These are phyloP conservation scores for Neocatenulostroma microsporum DNA, from an alignment of 2,329 filamentous ascomycete species.

Conservation along the genomic window DNA sequence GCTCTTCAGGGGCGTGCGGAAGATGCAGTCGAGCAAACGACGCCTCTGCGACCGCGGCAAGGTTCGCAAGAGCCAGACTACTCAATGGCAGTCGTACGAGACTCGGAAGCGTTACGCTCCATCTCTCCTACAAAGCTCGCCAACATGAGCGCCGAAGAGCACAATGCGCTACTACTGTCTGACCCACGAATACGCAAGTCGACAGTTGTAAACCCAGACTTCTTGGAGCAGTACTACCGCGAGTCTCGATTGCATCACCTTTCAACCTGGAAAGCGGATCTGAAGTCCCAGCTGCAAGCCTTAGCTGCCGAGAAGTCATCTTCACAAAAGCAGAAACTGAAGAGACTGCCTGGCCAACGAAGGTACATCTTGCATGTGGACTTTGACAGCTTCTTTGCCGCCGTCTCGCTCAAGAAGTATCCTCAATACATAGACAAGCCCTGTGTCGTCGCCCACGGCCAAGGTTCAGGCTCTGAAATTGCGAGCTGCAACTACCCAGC, in stretches of 20 bases:
- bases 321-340: constrained; percentile 44
- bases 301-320: constrained; percentile 62
- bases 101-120: constrained; percentile 22
- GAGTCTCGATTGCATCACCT: constrained; percentile 92
- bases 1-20: neutral
- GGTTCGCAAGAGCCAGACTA: constrained; percentile 29
- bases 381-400: constrained; percentile 97
- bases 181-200: constrained; percentile 82
- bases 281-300: constrained; percentile 81
- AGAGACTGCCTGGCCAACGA: constrained; percentile 55
- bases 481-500: constrained; percentile 96
- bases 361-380: constrained; percentile 91
- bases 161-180: constrained; percentile 75
- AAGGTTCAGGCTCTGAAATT: constrained; percentile 82
- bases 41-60: constrained; percentile 18
- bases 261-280: constrained; percentile 90
- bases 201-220: constrained; percentile 85
- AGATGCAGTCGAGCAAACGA: neutral
- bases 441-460: constrained; percentile 79
- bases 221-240: constrained; percentile 88
- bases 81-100: constrained; percentile 24
- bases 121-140: constrained; percentile 30
- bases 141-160: constrained; percentile 75
- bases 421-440: constrained; percentile 73
- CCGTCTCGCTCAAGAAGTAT: constrained; percentile 72